phyloP scores from a whole-genome alignment of 2,329 filamentous ascomycete species.

The Paracamarosporium sp. region DNA sequence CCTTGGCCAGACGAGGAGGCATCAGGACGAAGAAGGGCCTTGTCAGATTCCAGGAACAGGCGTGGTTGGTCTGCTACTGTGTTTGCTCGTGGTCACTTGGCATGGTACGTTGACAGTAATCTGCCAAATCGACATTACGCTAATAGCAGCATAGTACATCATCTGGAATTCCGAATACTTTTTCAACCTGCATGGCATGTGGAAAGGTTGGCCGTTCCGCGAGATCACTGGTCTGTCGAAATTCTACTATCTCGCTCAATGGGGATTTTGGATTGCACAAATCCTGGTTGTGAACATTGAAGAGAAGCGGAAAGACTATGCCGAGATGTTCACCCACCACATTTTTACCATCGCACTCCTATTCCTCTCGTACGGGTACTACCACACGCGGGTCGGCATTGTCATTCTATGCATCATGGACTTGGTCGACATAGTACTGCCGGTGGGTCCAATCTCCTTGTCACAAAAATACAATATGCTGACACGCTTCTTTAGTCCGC shows the following conservation, averaged over 20 bases:
- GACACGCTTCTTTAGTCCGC: constrained; percentile 66
- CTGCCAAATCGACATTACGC: background rate
- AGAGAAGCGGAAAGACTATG: constrained; percentile 90
- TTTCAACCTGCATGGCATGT: constrained; percentile 77
- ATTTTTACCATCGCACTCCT: constrained; percentile 86
- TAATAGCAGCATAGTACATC: constrained; percentile 68
- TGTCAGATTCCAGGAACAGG: constrained; percentile 90
- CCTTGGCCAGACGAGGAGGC: constrained; percentile 75
- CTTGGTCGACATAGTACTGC: constrained; percentile 84
- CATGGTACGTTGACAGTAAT: constrained; percentile 64
- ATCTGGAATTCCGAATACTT: constrained; percentile 80
- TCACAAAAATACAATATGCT: background rate
- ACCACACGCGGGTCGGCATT: constrained; percentile 86
- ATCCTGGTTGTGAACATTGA: constrained; percentile 95
- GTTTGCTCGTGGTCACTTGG: constrained; percentile 81
- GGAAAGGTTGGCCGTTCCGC: constrained; percentile 83
- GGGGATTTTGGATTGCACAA: constrained; percentile 93
- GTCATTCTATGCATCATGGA: constrained; percentile 94
- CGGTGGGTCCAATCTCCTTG: constrained; percentile 58
- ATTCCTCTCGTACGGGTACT: constrained; percentile 82
- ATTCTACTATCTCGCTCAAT: constrained; percentile 87
- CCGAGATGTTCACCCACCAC: constrained; percentile 96
- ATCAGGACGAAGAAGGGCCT: constrained; percentile 78
- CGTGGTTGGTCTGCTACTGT: constrained; percentile 89
- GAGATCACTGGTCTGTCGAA: constrained; percentile 79